Base-by-base conservation (phyloP, 345 rosid species). In the Eutrema heterophyllum region DNA sequence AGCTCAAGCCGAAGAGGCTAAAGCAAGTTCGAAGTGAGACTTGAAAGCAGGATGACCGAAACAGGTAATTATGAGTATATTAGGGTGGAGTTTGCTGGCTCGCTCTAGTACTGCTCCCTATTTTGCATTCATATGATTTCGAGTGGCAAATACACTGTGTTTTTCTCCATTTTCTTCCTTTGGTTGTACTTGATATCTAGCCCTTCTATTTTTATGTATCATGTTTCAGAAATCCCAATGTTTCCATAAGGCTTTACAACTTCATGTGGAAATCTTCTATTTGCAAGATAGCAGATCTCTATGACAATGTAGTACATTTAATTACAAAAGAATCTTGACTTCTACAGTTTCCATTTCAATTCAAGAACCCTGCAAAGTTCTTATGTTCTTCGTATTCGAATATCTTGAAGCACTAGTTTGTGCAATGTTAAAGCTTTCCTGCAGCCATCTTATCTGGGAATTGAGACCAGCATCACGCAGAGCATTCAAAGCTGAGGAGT, bases 381-480 rank as follows among this genome's bases (percentile, higher is more conserved):
- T 57, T 49, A 0, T 48, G 40, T 24, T 71, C 61, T 63, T 70
- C 26, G 1, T 26, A 40, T 54, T 48, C 2, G 18, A 64, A 33
- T 71, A 48, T 65, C 63, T 57, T 58, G 62, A 64, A 50, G 18
- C 26, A 65, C 55, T 72, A 50, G 64, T 32, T 52, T 79, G 68
- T 50, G 73, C 57, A 6, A 74, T 70, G 36, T 84, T 81, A 60
- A 89, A 86, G 81, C 77, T 85, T 14, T 82, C 84, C 43, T 77
- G 91, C 77, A 93, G 65, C 97, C 93, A 93, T 65, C 80, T 74
- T 10, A 82, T 81, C 68, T 88, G 95, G 21, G 71, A 71, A 51
- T 80, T 77, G 49, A 90, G 74, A 39, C 98, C 97, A 5, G 96
- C 87, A 76, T 93, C 98, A 48, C 85, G 86, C 61, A 90, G 71